Percentiles rank a stretch among this genome's conserved stretches.
phyloP scores from a whole-genome alignment of 306 rosid genomes.

The Comarum palustre region DNA sequence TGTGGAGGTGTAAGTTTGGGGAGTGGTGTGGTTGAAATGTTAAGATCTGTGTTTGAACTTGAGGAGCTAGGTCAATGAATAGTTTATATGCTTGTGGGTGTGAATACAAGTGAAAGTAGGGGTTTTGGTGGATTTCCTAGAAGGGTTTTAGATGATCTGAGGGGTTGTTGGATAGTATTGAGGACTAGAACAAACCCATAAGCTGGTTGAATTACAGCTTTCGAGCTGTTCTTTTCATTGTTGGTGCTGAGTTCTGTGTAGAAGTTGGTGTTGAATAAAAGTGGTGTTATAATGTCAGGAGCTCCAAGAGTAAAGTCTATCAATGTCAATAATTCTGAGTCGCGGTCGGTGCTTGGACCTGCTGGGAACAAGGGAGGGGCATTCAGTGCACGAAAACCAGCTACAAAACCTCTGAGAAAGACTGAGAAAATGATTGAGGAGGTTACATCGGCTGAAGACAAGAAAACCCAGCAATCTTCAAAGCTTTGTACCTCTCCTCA shows the following conservation, averaged over 20 bases:
- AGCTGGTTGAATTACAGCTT: conserved; percentile 20
- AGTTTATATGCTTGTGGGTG: conserved; percentile 12
- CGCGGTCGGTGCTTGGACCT: conserved; percentile 65
- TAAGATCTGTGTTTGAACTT: conserved; percentile 51
- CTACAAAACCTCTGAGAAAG: conserved; percentile 57
- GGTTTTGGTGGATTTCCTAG: conserved; percentile 29
- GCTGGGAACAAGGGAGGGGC: conserved; percentile 69
- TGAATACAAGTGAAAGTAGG: conserved; percentile 14
- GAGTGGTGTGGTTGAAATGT: conserved; percentile 30
- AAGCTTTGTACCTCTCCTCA: conserved; percentile 39
- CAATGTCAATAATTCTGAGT: conserved; percentile 73
- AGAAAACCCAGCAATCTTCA: conserved; percentile 44
- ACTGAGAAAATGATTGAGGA: conserved; percentile 45
- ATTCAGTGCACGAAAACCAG: conserved; percentile 45
- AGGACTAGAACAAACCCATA: conserved; percentile 21
- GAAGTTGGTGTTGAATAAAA: conserved; percentile 8
- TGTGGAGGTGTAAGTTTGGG: conserved; percentile 20
- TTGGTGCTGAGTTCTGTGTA: conserved; percentile 7
- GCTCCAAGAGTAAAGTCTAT: conserved; percentile 80
- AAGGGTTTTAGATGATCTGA: conserved; percentile 20
- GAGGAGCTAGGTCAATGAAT: conserved; percentile 29
- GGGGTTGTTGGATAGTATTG: conserved; percentile 21
- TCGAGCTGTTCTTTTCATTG: neutral
- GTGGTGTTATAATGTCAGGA: conserved; percentile 53
- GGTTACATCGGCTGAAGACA: conserved; percentile 49